These are phyloP conservation scores for Phytophthora citrophthora DNA, from an alignment of 352 stramenopile genomes.

Conservation along the genomic window DNA sequence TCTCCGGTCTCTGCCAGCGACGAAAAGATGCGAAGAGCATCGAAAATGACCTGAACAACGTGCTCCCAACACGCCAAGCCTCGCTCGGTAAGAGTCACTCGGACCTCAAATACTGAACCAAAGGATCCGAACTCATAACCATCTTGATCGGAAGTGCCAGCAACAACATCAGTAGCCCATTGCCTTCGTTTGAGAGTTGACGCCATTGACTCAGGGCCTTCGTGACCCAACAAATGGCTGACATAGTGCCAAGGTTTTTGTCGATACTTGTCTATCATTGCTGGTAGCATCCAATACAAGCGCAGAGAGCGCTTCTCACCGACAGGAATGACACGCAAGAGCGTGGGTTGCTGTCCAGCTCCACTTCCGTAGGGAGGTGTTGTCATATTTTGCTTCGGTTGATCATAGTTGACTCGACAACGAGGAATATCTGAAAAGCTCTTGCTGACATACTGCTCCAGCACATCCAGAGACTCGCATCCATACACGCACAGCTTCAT, in stretches of 20 bases:
- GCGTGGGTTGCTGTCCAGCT: constrained; percentile 32
- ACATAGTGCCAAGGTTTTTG: constrained; percentile 69
- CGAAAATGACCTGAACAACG: constrained; percentile 58
- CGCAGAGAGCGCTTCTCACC: constrained; percentile 51
- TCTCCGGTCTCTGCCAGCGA: background rate
- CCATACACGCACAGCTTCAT: constrained; percentile 85
- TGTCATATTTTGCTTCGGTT: constrained; percentile 9
- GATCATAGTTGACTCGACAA: constrained; percentile 1
- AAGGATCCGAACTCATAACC: constrained; percentile 72
- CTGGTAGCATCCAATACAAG: constrained; percentile 60
- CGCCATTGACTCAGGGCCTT: constrained; percentile 52
- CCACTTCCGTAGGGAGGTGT: constrained; percentile 34
- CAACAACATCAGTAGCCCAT: constrained; percentile 55
- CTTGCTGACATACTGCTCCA: constrained; percentile 60
- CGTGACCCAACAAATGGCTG: constrained; percentile 56
- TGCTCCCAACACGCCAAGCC: constrained; percentile 52
- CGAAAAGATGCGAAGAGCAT: constrained; percentile 42
- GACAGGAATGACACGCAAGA: constrained; percentile 55
- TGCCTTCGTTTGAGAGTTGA: constrained; percentile 43
- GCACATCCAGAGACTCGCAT: constrained; percentile 57
- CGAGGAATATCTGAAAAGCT: constrained; percentile 56
- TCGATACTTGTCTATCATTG: constrained; percentile 44
- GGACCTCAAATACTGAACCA: constrained; percentile 60
- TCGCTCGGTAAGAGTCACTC: constrained; percentile 50
- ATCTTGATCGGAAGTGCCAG: constrained; percentile 57